A percentile compares a stretch with the other conserved stretches of the same genome.
Conservation (phyloP, 495 filamentous ascomycete species). For the Poronia punctata region DNA sequence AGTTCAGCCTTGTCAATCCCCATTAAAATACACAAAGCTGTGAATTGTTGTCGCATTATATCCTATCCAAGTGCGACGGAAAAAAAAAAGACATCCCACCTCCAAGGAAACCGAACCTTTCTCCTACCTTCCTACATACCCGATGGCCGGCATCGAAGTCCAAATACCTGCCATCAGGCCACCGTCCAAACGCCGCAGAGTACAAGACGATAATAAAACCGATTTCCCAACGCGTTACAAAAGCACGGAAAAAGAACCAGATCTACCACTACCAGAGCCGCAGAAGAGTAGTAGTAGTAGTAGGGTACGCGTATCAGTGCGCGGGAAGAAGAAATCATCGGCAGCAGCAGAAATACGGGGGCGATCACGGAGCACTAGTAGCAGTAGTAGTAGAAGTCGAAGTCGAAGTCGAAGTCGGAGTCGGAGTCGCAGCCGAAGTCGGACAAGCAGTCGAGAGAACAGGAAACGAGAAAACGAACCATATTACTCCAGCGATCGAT, state of each 20-base stretch:
- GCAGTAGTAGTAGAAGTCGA: too few species aligned
- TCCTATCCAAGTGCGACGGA: too few species aligned
- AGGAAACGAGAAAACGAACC: slow-evolving; percentile 18
- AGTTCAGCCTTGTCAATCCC: too few species aligned
- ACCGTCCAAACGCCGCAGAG: slow-evolving; percentile 50
- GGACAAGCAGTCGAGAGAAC: too few species aligned
- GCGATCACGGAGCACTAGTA: slow-evolving; percentile 25
- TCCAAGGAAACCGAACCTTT: neutral
- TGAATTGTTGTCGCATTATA: too few species aligned
- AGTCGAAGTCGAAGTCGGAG: too few species aligned
- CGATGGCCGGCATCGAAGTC: slow-evolving; percentile 35
- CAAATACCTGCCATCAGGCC: slow-evolving; percentile 25
- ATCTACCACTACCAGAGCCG: too few species aligned
- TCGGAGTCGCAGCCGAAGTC: slow-evolving; percentile 16
- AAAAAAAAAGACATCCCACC: neutral
- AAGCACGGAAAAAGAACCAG: slow-evolving; percentile 22
- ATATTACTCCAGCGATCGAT: slow-evolving; percentile 32
- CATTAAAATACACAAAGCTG: too few species aligned
- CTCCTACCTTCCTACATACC: too few species aligned
- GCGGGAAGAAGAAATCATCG: slow-evolving; percentile 28
- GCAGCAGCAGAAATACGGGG: too few species aligned
- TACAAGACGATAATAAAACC: slow-evolving; percentile 39
- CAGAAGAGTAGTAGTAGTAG: too few species aligned
- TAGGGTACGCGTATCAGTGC: slow-evolving; percentile 32
- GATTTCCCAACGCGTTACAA: slow-evolving; percentile 29